These are phyloP conservation scores for Fraxinus nigra DNA, from an alignment of 305 asterid genomes.

Conservation along the genomic window DNA sequence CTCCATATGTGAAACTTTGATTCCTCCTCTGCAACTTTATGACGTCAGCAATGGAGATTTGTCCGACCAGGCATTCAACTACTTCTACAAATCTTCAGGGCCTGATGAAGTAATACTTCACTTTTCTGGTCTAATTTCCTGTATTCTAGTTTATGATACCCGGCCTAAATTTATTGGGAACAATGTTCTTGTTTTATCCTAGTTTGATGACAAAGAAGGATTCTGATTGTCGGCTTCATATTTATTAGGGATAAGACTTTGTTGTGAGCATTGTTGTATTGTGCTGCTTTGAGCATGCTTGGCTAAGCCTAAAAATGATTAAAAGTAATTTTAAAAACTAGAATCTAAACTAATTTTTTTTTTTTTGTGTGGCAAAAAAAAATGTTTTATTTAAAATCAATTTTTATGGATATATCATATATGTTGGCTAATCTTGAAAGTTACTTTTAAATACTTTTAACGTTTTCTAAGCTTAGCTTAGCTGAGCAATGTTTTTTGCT, in stretches of 20 bases:
- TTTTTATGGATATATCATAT: not conserved
- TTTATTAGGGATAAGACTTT: not conserved
- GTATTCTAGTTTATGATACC: not conserved
- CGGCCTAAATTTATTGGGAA: not conserved
- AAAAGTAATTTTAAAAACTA: not conserved
- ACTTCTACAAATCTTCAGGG: slow-evolving; percentile 45
- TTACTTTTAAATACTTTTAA: not conserved
- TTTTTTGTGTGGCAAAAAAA: not conserved
- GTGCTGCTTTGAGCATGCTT: not conserved
- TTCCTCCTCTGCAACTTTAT: slow-evolving; percentile 52
- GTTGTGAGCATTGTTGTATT: not conserved
- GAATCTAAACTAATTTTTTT: too few species aligned
- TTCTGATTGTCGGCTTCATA: not conserved
- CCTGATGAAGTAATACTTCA: slow-evolving; percentile 48
- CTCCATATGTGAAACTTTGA: slow-evolving; percentile 64
- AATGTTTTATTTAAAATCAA: too few species aligned
- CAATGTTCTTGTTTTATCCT: not conserved
- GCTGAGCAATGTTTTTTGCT: not conserved
- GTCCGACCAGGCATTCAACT: slow-evolving; percentile 24
- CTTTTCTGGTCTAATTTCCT: not conserved
- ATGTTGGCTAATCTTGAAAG: not conserved
- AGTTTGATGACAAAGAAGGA: not conserved
- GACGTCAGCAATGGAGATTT: slow-evolving; percentile 14
- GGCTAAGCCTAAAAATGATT: not conserved
- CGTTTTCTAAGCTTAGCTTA: not conserved